A percentile compares a stretch with the other conserved stretches of the same genome.
phyloP scores from a whole-genome alignment of 805 yeast species.

The Zygosaccharomyces bailii region DNA sequence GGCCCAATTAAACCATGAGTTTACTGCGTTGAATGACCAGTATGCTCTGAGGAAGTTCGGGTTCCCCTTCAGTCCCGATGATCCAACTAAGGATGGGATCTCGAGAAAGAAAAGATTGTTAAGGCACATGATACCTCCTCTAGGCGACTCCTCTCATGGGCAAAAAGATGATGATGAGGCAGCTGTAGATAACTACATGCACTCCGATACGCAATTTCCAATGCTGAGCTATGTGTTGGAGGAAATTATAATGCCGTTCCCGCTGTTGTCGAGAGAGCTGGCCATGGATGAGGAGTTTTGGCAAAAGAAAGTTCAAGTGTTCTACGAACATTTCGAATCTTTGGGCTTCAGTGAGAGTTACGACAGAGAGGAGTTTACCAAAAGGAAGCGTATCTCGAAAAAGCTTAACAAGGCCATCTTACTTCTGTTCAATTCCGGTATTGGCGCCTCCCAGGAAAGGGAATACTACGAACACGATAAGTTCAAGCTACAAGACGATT shows the following conservation, averaged over 20 bases:
- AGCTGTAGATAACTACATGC: neutral
- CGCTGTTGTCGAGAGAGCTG: slow-evolving; percentile 53
- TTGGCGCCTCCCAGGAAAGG: slow-evolving; percentile 58
- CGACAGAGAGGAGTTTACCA: slow-evolving; percentile 73
- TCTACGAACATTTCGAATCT: slow-evolving; percentile 72
- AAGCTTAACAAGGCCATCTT: slow-evolving; percentile 62
- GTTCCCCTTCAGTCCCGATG: slow-evolving; percentile 59
- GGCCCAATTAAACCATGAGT: slow-evolving; percentile 59
- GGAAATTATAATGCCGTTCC: slow-evolving; percentile 64
- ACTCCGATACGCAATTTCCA: slow-evolving; percentile 49
- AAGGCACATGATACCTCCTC: slow-evolving; percentile 3
- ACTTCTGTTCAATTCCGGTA: slow-evolving; percentile 69
- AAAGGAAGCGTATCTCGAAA: slow-evolving; percentile 58
- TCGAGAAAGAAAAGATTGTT: neutral
- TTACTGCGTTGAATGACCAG: slow-evolving; percentile 54
- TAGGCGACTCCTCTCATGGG: neutral
- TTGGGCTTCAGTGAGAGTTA: slow-evolving; percentile 68
- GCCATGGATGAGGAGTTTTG: slow-evolving; percentile 62
- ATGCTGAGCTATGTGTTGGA: slow-evolving; percentile 62
- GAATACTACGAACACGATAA: slow-evolving; percentile 43
- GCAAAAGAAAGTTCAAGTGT: slow-evolving; percentile 74
- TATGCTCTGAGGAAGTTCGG: slow-evolving; percentile 70
- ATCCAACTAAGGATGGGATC: slow-evolving; percentile 35
- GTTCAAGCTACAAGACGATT: slow-evolving; percentile 24
- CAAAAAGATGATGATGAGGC: neutral